phyloP scores from a whole-genome alignment of 108 stramenopile species.

The Cyclotella baltica region DNA sequence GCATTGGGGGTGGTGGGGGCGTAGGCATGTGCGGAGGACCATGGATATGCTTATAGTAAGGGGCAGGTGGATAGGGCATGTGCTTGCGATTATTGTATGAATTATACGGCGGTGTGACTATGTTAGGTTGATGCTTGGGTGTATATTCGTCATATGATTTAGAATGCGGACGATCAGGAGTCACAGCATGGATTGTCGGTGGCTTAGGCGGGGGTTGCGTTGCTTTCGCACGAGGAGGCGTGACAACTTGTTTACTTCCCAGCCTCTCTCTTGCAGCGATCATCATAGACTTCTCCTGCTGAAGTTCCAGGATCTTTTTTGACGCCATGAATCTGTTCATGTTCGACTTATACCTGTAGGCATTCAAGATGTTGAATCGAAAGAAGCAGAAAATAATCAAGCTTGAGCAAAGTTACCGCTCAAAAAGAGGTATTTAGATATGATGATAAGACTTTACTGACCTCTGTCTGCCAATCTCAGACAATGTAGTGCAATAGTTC shows the following conservation, averaged over 20 bases:
- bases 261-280: slow-evolving; percentile 5
- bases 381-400: too few species aligned
- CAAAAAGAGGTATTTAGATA: too few species aligned
- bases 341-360: slow-evolving; percentile 36
- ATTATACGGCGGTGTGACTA: slow-evolving; percentile 18
- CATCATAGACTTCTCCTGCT: slow-evolving; percentile 22
- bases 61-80: not conserved
- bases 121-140: not conserved
- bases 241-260: not conserved
- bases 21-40: not conserved
- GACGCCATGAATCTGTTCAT: slow-evolving; percentile 38
- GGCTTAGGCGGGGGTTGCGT: not conserved
- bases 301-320: slow-evolving; percentile 35
- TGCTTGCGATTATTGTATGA: not conserved
- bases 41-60: not conserved
- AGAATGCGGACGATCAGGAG: slow-evolving; percentile 1
- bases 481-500: slow-evolving; percentile 35
- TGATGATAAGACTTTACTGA: too few species aligned
- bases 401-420: too few species aligned
- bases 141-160: not conserved
- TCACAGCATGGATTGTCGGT: not conserved
- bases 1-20: slow-evolving; percentile 6
- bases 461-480: slow-evolving; percentile 44
- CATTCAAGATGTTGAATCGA: too few species aligned
- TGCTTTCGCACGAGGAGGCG: slow-evolving; percentile 4